Base-by-base conservation (phyloP, 1,284 basidiomycete genomes). In the Ustilago shanxiensis region DNA sequence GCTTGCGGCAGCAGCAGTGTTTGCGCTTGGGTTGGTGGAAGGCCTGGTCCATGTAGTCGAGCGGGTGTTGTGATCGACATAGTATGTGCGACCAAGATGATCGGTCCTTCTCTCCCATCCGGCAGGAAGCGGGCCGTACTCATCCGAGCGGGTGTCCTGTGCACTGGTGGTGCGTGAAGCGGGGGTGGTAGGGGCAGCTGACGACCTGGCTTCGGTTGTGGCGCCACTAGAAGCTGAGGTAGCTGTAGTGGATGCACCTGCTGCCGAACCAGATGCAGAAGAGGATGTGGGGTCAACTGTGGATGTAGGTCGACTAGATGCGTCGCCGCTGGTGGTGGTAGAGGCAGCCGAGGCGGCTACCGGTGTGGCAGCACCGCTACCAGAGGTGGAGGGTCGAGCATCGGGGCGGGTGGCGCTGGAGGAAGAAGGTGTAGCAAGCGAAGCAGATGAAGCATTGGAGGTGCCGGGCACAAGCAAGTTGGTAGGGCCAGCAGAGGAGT, bases 81-180 rank as follows among this genome's bases (percentile, higher is more conserved):
- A 97, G 88, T 98, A 99, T 20, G 92, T 91, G 55, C 97, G 89
- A 2, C 92, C 93, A 60, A 95, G 90, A 58, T 91, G 91, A 86
- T 98, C 97, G 55, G 92, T 90, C 51, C 97, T 91, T 64, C 95
- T 91, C 87, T 99, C 97, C 95, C 95, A 99, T 13, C 95, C 95
- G 31, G 88, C 83, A 0, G 96, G 96, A 31, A 99, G 88, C 0
- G 81, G 74, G 3, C 82, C 82, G 31, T 75, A 72, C 55, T 83
- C 82, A 54, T 83, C 82, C 1, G 77, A 74, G 37, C 77, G 76
- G 9, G 76, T 41, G 33, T 84, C 82, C 44, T 67, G 56, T 13
- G 67, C 60, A 50, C 45, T 44, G 16, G 53, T 41, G 4, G 70
- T 60, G 61, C 67, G 73, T 14, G 74, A 28, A 4, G 65, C 65